Percentiles rank a stretch among this genome's conserved stretches.
phyloP scores from a whole-genome alignment of 192 early-diverging fungal genomes.

The Coemansia furcata region DNA sequence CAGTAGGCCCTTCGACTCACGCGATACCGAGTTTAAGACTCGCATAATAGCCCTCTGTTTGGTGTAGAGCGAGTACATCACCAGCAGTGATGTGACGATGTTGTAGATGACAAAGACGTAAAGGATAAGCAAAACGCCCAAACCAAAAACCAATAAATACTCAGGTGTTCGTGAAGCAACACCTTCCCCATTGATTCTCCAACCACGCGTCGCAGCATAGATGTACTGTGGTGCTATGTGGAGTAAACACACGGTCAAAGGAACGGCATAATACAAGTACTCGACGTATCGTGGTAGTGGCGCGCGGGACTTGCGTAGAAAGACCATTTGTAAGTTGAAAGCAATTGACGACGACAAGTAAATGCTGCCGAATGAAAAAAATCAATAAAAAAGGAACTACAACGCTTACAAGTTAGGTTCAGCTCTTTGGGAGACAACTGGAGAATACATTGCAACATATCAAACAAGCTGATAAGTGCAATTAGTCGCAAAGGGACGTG shows the following conservation, averaged over 20 bases:
- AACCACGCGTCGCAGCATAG: conserved; percentile 8
- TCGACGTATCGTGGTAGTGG: conserved; percentile 26
- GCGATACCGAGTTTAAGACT: conserved; percentile 8
- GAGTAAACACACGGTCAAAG: conserved; percentile 2
- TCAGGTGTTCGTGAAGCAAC: conserved; percentile 2
- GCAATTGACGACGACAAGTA: conserved; percentile 38
- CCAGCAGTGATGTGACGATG: conserved; percentile 12
- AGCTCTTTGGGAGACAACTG: neutral
- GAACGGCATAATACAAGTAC: conserved; percentile 27
- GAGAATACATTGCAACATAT: conserved; percentile 17
- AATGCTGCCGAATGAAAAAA: conserved; percentile 11
- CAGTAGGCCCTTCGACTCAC: conserved; percentile 5
- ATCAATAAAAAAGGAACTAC: conserved; percentile 9
- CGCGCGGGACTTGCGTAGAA: conserved; percentile 12
- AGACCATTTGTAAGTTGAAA: conserved; percentile 38
- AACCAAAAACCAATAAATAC: conserved; percentile 10
- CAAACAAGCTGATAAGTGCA: conserved; percentile 4
- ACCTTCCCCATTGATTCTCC: conserved; percentile 6
- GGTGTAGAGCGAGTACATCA: conserved; percentile 24
- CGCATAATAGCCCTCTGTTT: conserved; percentile 22
- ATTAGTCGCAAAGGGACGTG: no score
- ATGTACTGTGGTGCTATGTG: conserved; percentile 17
- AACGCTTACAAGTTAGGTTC: neutral
- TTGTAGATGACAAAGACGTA: conserved; percentile 38
- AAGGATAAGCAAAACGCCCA: conserved; percentile 12